Percentiles rank a stretch among this genome's conserved stretches.
Evolutionary conservation across 2,329 filamentous ascomycete species (phyloP).

Genomic region (Nannizziopsis barbatae): DNA sequence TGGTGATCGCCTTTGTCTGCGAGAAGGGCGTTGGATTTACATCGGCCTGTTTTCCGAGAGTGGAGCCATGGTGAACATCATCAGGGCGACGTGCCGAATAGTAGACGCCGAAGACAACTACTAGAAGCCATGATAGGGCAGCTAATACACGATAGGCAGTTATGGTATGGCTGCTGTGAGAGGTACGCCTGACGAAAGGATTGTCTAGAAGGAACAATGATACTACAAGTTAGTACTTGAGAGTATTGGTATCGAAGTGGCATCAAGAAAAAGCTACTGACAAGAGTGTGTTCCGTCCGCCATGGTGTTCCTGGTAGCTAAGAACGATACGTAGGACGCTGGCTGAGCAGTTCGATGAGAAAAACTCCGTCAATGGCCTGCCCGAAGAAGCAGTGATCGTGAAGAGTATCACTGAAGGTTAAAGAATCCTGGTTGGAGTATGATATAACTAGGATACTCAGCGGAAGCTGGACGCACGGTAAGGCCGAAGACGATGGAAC

Average conservation of each 20-base stretch:
- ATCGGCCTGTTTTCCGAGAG: constrained; percentile 65
- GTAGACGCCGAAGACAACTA: constrained; percentile 61
- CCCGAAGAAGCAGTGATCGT: neutral
- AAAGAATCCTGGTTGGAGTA: neutral
- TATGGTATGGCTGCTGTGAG: constrained; percentile 51
- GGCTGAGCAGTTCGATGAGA: neutral
- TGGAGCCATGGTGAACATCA: constrained; percentile 50
- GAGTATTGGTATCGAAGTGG: neutral
- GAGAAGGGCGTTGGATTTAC: constrained; percentile 60
- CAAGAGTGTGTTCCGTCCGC: constrained; percentile 5
- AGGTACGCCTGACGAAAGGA: constrained; percentile 61
- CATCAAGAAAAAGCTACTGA: neutral
- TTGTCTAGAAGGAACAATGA: constrained; percentile 48
- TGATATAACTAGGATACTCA: no score
- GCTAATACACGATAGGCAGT: constrained; percentile 66
- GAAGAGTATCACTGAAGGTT: neutral
- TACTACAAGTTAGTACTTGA: neutral
- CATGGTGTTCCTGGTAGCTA: neutral
- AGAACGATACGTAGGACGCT: neutral
- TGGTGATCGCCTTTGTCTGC: constrained; percentile 51
- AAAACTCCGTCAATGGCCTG: constrained; percentile 1
- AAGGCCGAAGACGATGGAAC: no score
- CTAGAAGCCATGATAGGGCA: constrained; percentile 60
- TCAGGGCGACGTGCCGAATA: constrained; percentile 56
- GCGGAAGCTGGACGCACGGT: no score